Base-by-base conservation (phyloP, 345 rosid genomes). In the Aquilaria yunnanensis region DNA sequence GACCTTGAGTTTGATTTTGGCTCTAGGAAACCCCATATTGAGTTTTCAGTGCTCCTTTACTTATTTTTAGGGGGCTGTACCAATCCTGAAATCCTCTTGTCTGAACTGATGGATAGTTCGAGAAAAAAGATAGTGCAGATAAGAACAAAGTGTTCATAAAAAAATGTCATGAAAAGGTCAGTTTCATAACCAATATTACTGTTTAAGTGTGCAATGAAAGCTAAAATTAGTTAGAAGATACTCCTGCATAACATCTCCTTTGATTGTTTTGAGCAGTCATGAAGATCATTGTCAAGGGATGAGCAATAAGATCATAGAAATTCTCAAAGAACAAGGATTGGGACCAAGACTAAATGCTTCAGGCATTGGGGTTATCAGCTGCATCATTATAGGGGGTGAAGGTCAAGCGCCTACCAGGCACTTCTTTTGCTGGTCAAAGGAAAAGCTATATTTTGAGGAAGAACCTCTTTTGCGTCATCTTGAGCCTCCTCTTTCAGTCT, bases 261-360 rank as follows among this genome's bases (percentile, higher is more conserved):
- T 57, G 68, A 59, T 32, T 55, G 30, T 68, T 79, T 83, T 67
- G 88, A 95, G 99, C 76, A 97, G 97, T 14, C 96, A 95, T 67
- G 99, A 89, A 79, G 97, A 95, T 81, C 99, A 95, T 82, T 97
- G 97, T 69, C 99, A 89, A 78, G 97, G 90, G 77, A 88, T 97
- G 75, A 72, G 88, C 51, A 53, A 83, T 72, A 95, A 87, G 77
- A 72, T 95, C 64, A 97, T 96, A 56, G 88, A 95, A 86, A 88
- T 91, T 75, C 95, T 95, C 34, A 95, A 83, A 79, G 97, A 80
- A 69, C 78, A 81, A 77, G 91, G 85, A 80, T 72, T 91, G 66
- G 83, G 96, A 56, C 74, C 81, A 48, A 80, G 85, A 71, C 84
- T 94, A 56, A 77, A 81, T 55, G 67, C 82, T 65, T 85, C 93